Evolutionary conservation across 179 eudicot species (phyloP), one percentile per base, ranked within the genome.

Genomic region (Gypsophila paniculata): DNA sequence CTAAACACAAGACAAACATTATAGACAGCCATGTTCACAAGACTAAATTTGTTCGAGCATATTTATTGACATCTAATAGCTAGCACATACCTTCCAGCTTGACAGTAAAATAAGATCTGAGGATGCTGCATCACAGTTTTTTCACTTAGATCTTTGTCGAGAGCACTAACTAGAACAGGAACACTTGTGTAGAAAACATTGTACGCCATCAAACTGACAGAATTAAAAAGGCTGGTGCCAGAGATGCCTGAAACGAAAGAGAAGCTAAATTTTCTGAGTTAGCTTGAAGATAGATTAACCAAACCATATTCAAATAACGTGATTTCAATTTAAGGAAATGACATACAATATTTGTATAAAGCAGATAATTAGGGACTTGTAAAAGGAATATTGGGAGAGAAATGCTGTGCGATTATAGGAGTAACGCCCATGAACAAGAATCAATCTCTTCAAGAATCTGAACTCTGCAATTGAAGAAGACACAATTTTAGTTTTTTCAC

Each of bases 181-280:
- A 90, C 81, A 79, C 99, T 94, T 15, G 99, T 91, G 86, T 94
- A 94, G 87, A 94, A 91, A 54, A 92, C 97, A 82, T 94, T 94
- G 72, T 94, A 94, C 68, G 96, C 97, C 99, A 94, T 91, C 87
- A 94, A 81, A 80, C 99, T 94, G 78, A 94, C 92, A 71, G 97
- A 91, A 72, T 94, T 94, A 87, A 94, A 94, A 63, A 94, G 95
- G 76, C 99, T 94, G 76, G 96, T 91, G 62, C 99, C 99, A 62
- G 99, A 88, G 71, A 94, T 95, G 62, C 99, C 99, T 88, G 99
- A 94, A 81, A 94, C 82, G 73, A 94, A 88, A 71, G 99, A 91
- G 81, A 90, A 94, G 78, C 99, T 94, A 88, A 79, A 84, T 66
- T 70, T 67, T 65, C 69, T 19, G 25, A 23, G 86, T 87, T 79